Evolutionary conservation across 371 early-diverging fungal genomes (phyloP).

Genomic region (Lichtheimia ramosa): DNA sequence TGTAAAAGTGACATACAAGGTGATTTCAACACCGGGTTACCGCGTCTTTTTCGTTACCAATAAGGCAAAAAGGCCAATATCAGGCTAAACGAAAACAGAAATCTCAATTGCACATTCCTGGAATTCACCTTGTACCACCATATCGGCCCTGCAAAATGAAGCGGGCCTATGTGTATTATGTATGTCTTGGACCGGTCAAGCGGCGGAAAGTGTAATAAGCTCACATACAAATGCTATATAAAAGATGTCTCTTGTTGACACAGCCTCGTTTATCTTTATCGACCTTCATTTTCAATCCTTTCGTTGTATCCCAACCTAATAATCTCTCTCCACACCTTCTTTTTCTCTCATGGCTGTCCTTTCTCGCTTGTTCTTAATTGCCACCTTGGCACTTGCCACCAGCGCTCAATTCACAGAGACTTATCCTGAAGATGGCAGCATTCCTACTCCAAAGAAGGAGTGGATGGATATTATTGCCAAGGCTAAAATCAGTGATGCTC

Average conservation of each 20-base stretch:
- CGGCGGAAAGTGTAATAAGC: no score
- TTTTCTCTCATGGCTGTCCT: constrained; percentile 17
- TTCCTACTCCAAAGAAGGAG: constrained; percentile 48
- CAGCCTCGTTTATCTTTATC: no score
- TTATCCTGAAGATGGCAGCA: constrained; percentile 28
- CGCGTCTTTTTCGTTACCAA: no score
- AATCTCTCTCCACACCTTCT: not conserved
- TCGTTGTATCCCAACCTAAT: not conserved
- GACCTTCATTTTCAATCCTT: not conserved
- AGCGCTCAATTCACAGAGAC: constrained; percentile 35
- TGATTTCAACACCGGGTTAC: no score
- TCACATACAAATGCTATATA: no score
- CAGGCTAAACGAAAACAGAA: no score
- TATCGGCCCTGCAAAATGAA: constrained; percentile 1
- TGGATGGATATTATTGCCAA: constrained; percentile 43
- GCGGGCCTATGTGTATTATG: no score
- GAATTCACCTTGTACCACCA: constrained; percentile 26
- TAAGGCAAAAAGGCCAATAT: no score
- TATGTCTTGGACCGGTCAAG: no score
- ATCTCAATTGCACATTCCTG: constrained; percentile 10
- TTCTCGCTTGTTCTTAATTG: constrained; percentile 11
- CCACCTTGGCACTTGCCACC: constrained; percentile 9
- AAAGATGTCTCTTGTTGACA: no score
- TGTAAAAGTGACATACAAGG: no score
- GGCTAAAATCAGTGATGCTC: constrained; percentile 35